phyloP scores from a whole-genome alignment of 306 rosid species.

The Glycine tomentella region DNA sequence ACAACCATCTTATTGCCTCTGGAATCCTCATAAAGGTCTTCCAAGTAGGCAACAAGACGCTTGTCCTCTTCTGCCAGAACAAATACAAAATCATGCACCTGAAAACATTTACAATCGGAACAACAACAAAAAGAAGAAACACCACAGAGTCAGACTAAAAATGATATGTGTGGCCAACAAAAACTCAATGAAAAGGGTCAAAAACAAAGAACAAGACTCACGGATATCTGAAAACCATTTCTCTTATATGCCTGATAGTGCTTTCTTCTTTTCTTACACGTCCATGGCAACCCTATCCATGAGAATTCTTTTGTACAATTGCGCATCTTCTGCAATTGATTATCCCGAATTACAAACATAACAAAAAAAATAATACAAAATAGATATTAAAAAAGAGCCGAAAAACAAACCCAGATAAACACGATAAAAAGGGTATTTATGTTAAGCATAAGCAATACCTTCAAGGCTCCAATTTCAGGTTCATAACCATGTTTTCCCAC shows the following conservation, averaged over 20 bases:
- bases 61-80: conserved; percentile 92
- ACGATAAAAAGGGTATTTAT: neutral
- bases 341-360: conserved; percentile 50
- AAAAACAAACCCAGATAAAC: too few relatives aligned
- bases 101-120: conserved; percentile 36
- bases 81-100: conserved; percentile 86
- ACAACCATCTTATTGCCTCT: conserved; percentile 94
- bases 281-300: conserved; percentile 80
- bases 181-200: neutral
- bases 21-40: conserved; percentile 93
- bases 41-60: conserved; percentile 88
- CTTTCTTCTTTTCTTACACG: conserved; percentile 67
- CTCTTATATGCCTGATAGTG: conserved; percentile 73
- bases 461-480: conserved; percentile 45
- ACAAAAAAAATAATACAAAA: neutral
- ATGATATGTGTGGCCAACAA: neutral
- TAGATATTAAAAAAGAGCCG: neutral
- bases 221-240: conserved; percentile 75
- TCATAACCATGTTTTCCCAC: conserved; percentile 47
- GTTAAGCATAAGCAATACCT: conserved; percentile 59
- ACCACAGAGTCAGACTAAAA: conserved; percentile 33
- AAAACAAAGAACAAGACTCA: conserved; percentile 41
- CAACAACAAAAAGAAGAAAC: conserved; percentile 11
- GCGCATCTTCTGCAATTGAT: conserved; percentile 51
- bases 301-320: conserved; percentile 51